These are phyloP conservation scores for Calonectria fujianensis DNA, from an alignment of 2,329 filamentous ascomycete genomes.

Conservation along the genomic window DNA sequence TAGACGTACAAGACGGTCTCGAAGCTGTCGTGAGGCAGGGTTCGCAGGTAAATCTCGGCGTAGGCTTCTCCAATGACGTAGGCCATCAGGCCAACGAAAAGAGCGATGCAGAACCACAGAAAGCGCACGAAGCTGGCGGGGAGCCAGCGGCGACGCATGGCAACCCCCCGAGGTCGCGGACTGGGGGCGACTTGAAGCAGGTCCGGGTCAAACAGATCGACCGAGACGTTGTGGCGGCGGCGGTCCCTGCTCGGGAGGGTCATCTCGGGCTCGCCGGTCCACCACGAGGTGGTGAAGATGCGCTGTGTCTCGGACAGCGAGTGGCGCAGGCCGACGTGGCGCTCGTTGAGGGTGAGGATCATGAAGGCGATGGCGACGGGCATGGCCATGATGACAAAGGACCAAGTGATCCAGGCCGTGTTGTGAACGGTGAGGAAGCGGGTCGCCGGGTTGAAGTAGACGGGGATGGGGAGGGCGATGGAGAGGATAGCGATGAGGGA, in stretches of 20 bases:
- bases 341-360: conserved; percentile 78
- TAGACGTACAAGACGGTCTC: conserved; percentile 83
- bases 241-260: conserved; percentile 66
- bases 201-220: conserved; percentile 63
- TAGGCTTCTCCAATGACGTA: conserved; percentile 82
- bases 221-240: conserved; percentile 61
- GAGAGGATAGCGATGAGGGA: conserved; percentile 77
- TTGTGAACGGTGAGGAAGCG: conserved; percentile 76
- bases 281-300: conserved; percentile 80
- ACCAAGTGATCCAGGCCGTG: conserved; percentile 81
- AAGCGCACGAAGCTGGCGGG: conserved; percentile 81
- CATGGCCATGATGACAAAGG: conserved; percentile 81
- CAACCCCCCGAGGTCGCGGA: conserved; percentile 57
- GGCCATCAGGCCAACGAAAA: conserved; percentile 77
- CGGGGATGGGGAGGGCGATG: conserved; percentile 74
- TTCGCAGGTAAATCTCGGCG: conserved; percentile 80
- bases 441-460: conserved; percentile 73
- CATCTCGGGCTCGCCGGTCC: conserved; percentile 73
- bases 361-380: conserved; percentile 79
- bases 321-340: conserved; percentile 76
- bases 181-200: conserved; percentile 52
- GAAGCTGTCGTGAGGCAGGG: conserved; percentile 78
- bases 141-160: conserved; percentile 73
- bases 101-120: conserved; percentile 80
- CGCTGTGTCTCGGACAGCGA: conserved; percentile 80